Conservation (phyloP, 805 yeast species). For the Brettanomyces naardenensis region DNA sequence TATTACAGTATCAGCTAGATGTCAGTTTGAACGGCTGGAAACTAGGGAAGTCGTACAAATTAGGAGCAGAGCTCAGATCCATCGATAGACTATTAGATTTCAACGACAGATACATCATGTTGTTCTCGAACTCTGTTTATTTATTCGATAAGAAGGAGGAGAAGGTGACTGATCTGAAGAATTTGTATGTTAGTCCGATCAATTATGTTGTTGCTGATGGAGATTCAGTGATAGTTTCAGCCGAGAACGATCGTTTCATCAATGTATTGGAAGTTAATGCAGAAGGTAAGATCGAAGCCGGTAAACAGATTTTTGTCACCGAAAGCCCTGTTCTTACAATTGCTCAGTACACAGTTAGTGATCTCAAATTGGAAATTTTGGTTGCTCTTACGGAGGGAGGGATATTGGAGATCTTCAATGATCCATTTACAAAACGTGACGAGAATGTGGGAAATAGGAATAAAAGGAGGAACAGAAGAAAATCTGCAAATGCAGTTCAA, state of each 20-base stretch:
- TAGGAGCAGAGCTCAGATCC: neutral
- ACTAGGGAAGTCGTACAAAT: neutral
- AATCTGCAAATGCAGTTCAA: slow-evolving; percentile 33
- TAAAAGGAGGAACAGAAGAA: slow-evolving; percentile 33
- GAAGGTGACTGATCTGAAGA: slow-evolving; percentile 6
- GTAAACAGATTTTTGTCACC: slow-evolving; percentile 49
- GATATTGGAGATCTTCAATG: slow-evolving; percentile 57
- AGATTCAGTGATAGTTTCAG: slow-evolving; percentile 30
- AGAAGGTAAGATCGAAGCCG: slow-evolving; percentile 1
- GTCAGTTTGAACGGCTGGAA: neutral
- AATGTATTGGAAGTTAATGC: slow-evolving; percentile 39
- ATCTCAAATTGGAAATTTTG: slow-evolving; percentile 28
- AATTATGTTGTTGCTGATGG: slow-evolving; percentile 2
- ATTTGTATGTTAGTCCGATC: slow-evolving; percentile 10
- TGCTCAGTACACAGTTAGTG: slow-evolving; percentile 26
- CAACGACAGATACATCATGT: neutral
- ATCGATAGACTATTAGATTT: neutral
- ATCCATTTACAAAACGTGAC: slow-evolving; percentile 32
- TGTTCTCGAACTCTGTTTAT: slow-evolving; percentile 7
- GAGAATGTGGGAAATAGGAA: slow-evolving; percentile 7
- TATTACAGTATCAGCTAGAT: neutral
- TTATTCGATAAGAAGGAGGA: slow-evolving; percentile 7
- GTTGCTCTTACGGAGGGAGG: slow-evolving; percentile 72
- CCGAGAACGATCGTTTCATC: slow-evolving; percentile 74
- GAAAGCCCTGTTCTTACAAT: slow-evolving; percentile 51